These are phyloP conservation scores for Pleurotus salmoneostramineus DNA, from an alignment of 768 basidiomycete genomes.

Conservation along the genomic window DNA sequence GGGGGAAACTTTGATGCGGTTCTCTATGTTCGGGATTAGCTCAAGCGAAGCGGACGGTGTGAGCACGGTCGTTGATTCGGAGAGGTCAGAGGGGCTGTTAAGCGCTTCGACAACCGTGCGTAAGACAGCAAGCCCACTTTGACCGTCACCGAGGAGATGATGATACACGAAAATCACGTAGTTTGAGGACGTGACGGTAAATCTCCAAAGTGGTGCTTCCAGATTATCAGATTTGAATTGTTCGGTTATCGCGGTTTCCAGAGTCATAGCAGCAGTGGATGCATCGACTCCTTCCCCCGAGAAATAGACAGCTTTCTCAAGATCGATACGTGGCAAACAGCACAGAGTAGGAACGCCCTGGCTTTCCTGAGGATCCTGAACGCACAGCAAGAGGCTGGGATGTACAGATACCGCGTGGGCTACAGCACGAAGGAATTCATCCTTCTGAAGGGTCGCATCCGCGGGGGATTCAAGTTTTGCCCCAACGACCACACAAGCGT, in stretches of 20 bases:
- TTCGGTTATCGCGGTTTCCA: neutral
- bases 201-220: neutral
- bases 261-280: neutral
- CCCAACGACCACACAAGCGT: neutral
- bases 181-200: neutral
- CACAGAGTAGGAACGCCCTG: neutral
- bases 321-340: neutral
- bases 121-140: constrained; percentile 2
- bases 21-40: neutral
- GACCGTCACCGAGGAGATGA: constrained; percentile 2
- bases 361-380: neutral
- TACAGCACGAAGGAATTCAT: neutral
- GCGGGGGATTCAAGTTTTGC: neutral
- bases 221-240: neutral
- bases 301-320: constrained; percentile 1
- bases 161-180: constrained; percentile 2
- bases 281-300: neutral
- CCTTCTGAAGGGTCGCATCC: neutral
- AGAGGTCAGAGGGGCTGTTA: neutral
- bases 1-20: neutral
- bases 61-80: neutral
- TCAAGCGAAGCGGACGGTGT: neutral
- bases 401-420: neutral
- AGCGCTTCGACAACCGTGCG: neutral
- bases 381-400: neutral